phyloP scores from a whole-genome alignment of 2,329 filamentous ascomycete species.

The Xylaria sp. region DNA sequence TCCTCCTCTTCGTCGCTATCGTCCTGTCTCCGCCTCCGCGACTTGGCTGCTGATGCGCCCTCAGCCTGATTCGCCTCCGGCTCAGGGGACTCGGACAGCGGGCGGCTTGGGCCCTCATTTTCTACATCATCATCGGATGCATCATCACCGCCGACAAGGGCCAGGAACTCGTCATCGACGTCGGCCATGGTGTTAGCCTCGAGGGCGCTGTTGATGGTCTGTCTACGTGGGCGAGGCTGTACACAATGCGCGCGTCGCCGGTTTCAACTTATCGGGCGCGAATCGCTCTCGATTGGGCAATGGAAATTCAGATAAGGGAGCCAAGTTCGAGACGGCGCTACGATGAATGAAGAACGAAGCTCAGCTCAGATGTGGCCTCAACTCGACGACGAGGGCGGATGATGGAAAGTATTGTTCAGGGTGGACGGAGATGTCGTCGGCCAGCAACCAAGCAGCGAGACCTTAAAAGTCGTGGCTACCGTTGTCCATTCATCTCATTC shows the following conservation, averaged over 20 bases:
- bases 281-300: not conserved
- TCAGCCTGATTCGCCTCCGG: slow-evolving; percentile 50
- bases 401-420: not conserved
- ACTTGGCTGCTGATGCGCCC: slow-evolving; percentile 56
- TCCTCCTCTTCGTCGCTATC: slow-evolving; percentile 62
- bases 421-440: not conserved
- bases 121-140: slow-evolving; percentile 67
- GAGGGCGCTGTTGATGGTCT: slow-evolving; percentile 9
- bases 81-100: slow-evolving; percentile 64
- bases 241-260: slow-evolving; percentile 14
- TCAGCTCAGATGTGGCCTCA: not conserved
- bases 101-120: slow-evolving; percentile 63
- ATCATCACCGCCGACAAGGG: slow-evolving; percentile 83
- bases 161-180: slow-evolving; percentile 92
- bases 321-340: not conserved
- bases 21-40: slow-evolving; percentile 63
- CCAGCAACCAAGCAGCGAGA: not conserved
- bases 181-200: slow-evolving; percentile 76
- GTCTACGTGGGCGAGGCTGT: slow-evolving; percentile 21
- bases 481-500: slow-evolving; percentile 1
- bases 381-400: slow-evolving; percentile 3
- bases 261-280: not conserved
- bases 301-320: not conserved
- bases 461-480: not conserved
- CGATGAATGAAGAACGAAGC: not conserved